Percentiles rank a stretch among this genome's conserved stretches.
Conservation (phyloP, 495 filamentous ascomycete species). For the Talaromyces borbonicus region DNA sequence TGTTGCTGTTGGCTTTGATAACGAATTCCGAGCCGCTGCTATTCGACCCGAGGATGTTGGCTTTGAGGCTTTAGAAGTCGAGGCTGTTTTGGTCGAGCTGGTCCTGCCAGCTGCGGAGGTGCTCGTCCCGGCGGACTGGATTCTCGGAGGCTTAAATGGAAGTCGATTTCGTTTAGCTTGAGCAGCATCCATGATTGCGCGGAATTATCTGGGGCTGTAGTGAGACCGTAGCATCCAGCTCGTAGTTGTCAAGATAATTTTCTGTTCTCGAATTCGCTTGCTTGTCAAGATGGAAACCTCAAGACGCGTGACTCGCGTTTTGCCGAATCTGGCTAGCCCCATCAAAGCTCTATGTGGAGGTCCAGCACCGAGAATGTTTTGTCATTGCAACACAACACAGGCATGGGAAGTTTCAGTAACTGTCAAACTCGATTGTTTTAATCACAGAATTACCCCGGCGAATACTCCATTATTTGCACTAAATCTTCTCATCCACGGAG, state of each 20-base stretch:
- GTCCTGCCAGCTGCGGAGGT: conserved; percentile 12
- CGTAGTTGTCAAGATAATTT: not conserved
- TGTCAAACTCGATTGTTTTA: no score
- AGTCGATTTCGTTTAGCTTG: conserved; percentile 33
- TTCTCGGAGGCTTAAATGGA: conserved; percentile 43
- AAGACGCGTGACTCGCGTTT: conserved; percentile 1
- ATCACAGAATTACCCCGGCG: no score
- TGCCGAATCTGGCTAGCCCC: not conserved
- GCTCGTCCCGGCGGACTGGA: conserved; percentile 18
- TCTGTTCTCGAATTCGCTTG: not conserved
- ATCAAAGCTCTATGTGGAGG: not conserved
- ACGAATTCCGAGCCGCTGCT: conserved; percentile 11
- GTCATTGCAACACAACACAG: no score
- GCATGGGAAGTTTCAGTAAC: no score
- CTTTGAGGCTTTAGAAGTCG: conserved; percentile 8
- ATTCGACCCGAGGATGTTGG: conserved; percentile 10
- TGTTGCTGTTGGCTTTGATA: conserved; percentile 17
- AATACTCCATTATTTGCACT: no score
- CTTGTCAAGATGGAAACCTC: not conserved
- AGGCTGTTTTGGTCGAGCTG: conserved; percentile 13
- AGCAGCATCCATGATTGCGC: conserved; percentile 24
- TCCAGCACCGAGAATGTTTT: no score
- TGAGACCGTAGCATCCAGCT: no score
- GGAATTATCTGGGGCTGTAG: not conserved
- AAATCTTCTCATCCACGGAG: no score